Evolutionary conservation across 139 green algal genomes (phyloP).

Genomic region (Chlamydomonas eustigma): DNA sequence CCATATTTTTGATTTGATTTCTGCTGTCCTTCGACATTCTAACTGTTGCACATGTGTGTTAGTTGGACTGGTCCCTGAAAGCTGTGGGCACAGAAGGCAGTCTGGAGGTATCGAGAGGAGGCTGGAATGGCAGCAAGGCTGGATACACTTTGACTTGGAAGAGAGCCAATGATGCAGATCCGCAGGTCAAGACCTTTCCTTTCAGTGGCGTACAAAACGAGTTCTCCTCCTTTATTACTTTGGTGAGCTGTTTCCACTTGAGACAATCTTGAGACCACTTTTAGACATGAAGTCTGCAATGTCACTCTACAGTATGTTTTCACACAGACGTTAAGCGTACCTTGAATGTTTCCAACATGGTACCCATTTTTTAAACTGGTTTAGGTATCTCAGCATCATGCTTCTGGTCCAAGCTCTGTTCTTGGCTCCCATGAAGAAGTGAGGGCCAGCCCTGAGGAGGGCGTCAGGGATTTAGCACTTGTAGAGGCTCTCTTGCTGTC

Average conservation of each 20-base stretch:
- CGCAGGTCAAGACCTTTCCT: neutral
- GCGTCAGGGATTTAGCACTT: constrained; percentile 22
- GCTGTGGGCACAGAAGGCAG: constrained; percentile 33
- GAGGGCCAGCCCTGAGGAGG: constrained; percentile 29
- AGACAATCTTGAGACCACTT: too few relatives aligned
- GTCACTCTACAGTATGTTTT: too few relatives aligned
- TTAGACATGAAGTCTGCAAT: too few relatives aligned
- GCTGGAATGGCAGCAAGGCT: constrained; percentile 26
- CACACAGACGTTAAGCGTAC: too few relatives aligned
- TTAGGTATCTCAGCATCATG: constrained; percentile 7
- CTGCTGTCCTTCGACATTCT: too few relatives aligned
- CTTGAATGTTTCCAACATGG: too few relatives aligned
- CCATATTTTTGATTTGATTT: too few relatives aligned
- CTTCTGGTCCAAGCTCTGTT: neutral
- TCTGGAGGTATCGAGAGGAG: constrained; percentile 38
- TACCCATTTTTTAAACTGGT: too few relatives aligned
- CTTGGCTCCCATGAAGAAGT: constrained; percentile 1
- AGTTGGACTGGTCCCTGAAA: constrained; percentile 35
- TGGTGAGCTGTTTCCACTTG: constrained; percentile 17
- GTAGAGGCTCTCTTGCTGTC: constrained; percentile 30
- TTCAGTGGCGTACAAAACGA: constrained; percentile 15
- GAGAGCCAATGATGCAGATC: neutral
- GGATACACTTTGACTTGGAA: constrained; percentile 30
- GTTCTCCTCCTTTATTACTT: constrained; percentile 8
- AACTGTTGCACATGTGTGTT: too few relatives aligned